Evolutionary conservation across 371 early-diverging fungal species (phyloP), one percentile per base, ranked within the genome.

Genomic region (Apophysomyces trapeziformis): DNA sequence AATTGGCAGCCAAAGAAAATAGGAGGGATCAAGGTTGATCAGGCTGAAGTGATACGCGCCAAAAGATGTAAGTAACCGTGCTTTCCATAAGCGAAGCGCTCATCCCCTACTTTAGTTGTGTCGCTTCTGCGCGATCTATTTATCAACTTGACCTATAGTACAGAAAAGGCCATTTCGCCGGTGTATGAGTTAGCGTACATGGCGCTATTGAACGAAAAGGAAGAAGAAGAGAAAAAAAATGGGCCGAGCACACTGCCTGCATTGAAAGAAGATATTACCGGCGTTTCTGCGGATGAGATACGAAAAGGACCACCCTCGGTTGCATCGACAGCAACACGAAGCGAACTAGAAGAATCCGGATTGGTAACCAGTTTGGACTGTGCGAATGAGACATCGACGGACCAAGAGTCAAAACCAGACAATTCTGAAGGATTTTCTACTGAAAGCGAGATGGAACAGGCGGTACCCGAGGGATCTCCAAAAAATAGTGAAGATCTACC

Each of bases 1-100:
- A 68, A 69, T 13, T 83, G 87, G 74, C 72, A 78, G 37, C 68
- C 68, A 5, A 84, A 79, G 37, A 82, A 79, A n/a, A 85, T 82
- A 45, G 85, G 86, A 45, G 89, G 91, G 1, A 89, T 89, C 21
- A 71, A 74, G 5, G 87, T 91, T 38, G 82, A 86, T 39, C 79
- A 72, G 5, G 70, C 74, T 1, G 78, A 85, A 67, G 79, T 92
- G 7, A 60, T 69, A 9, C 77, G 68, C 26, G 83, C 83, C 12
- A 83, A 78, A 73, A 86, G 74, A 67, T 87, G 75, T 79, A 72
- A 65, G 72, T 68, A 26, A 9, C 54, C 16, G n/a, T 11, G 39
- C 9, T 14, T 35, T n/a, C 9, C 9, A 21, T 50, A 21, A 35
- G 2, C 2, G 9, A 32, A 18, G 7, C 7, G 6, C 37, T 50